Evolutionary conservation across 2,329 filamentous ascomycete species (phyloP), one percentile per base, ranked within the genome.

Genomic region (Thielaviopsis musarum): DNA sequence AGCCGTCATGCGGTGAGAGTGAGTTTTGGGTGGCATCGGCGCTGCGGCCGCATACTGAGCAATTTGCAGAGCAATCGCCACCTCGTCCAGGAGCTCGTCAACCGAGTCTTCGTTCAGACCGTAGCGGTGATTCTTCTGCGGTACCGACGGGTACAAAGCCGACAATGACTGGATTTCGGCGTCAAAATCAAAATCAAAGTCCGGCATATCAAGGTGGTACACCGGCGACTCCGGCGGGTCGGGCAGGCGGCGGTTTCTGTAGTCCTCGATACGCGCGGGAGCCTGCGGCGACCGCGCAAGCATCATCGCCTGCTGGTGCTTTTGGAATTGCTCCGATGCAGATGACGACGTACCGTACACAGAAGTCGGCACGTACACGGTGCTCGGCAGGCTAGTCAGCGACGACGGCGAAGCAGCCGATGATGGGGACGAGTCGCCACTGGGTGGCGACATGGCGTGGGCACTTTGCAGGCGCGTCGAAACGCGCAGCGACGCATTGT

Each of bases 51-150:
- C 56, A 52, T 51, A 58, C 53, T 59, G 57, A 2, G 57, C 60
- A 48, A 56, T 59, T 15, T 61, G 57, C 49, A 61, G 45, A 6
- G 60, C 57, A 45, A 61, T 56, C 15, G 60, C 57, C 26, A 61
- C 60, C 26, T 61, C 60, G 19, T 59, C 57, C 19, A 61, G 45
- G 30, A 61, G 54, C 22, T 58, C 57, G n/a, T 61, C 60, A 7
- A 61, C 60, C 9, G 56, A 45, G 7, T 48, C 38, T n/a, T 54
- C 38, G 5, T 45, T n/a, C 2, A n/a, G 15, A 10, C 10, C 17
- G 10, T 45, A 45, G 17, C 30, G 30, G 30, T 45, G 12, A 13
- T 10, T 45, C 17, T 45, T 45, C 7, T n/a, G 13, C 2, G 38
- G 38, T 13, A n/a, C 15, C 10, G 30, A 26, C 10, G 56, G 38